These are phyloP conservation scores for Plasmodium knowlesi DNA, from an alignment of 169 alveolate species.

Conservation along the genomic window DNA sequence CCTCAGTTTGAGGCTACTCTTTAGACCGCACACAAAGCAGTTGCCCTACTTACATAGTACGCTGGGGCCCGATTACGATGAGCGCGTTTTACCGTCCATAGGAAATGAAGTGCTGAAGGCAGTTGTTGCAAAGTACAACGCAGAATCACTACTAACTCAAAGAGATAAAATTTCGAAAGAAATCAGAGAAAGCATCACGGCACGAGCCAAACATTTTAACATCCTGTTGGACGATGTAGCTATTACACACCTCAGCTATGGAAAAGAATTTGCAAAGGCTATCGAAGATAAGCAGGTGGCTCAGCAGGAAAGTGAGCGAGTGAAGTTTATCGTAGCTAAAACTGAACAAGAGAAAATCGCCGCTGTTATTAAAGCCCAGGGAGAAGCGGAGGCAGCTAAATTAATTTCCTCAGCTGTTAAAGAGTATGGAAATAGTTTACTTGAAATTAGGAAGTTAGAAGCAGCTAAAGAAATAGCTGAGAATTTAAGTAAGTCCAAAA, in stretches of 20 bases:
- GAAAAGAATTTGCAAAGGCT: conserved; percentile 97
- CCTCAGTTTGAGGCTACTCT: conserved; percentile 93
- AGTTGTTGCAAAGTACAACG: conserved; percentile 96
- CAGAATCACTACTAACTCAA: conserved; percentile 96
- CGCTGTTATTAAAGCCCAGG: conserved; percentile 97
- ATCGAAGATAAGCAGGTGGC: conserved; percentile 99
- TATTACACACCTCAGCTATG: conserved; percentile 96
- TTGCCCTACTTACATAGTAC: conserved; percentile 94
- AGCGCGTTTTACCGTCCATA: conserved; percentile 96
- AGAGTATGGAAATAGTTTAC: conserved; percentile 94
- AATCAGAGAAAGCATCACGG: conserved; percentile 92
- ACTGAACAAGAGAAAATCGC: conserved; percentile 96
- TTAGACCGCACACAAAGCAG: conserved; percentile 92
- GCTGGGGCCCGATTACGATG: conserved; percentile 97
- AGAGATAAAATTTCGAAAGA: conserved; percentile 95
- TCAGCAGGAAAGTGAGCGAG: conserved; percentile 97
- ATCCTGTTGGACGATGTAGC: conserved; percentile 97
- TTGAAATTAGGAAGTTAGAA: conserved; percentile 96
- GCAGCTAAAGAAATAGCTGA: conserved; percentile 97
- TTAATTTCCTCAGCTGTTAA: conserved; percentile 94
- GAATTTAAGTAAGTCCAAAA: conserved; percentile 91
- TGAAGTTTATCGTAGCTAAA: conserved; percentile 95
- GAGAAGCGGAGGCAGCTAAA: conserved; percentile 99
- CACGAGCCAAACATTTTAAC: conserved; percentile 95
- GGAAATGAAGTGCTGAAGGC: conserved; percentile 98